Evolutionary conservation across 768 basidiomycete species (phyloP).

Genomic region (Strobilomyces dryophilus): DNA sequence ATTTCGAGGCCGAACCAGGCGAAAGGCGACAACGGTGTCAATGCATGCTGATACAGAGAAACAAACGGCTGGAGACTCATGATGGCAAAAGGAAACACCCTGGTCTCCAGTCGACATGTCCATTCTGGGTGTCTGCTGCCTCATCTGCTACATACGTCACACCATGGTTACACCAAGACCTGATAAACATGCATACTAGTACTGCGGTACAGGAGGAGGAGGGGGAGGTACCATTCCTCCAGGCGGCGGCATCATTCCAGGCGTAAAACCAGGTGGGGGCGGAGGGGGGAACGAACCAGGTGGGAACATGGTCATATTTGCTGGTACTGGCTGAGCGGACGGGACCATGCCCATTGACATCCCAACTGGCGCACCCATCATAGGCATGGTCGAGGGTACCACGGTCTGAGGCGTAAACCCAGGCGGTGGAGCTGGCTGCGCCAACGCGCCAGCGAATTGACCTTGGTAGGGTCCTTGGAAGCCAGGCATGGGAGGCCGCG

Average conservation of each 20-base stretch:
- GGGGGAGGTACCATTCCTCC: constrained; percentile 41
- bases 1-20: constrained; percentile 60
- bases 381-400: constrained; percentile 39
- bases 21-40: constrained; percentile 62
- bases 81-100: background rate
- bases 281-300: constrained; percentile 52
- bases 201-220: constrained; percentile 39
- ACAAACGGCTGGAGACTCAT: constrained; percentile 42
- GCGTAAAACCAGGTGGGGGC: constrained; percentile 64
- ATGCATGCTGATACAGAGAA: constrained; percentile 46
- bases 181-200: constrained; percentile 19
- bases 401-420: constrained; percentile 74
- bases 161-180: background rate
- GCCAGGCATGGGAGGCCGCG: constrained; percentile 61
- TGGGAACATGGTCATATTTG: constrained; percentile 44
- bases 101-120: background rate
- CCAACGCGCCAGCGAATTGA: constrained; percentile 89
- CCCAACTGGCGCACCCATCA: constrained; percentile 32
- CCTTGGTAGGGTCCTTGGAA: constrained; percentile 80
- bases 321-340: constrained; percentile 6
- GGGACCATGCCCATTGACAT: constrained; percentile 36
- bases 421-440: constrained; percentile 75
- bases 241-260: constrained; percentile 35
- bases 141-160: no score
- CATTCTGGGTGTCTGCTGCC: background rate